These are phyloP conservation scores for Atalantia buxifolia DNA, from an alignment of 345 rosid species.

Conservation along the genomic window DNA sequence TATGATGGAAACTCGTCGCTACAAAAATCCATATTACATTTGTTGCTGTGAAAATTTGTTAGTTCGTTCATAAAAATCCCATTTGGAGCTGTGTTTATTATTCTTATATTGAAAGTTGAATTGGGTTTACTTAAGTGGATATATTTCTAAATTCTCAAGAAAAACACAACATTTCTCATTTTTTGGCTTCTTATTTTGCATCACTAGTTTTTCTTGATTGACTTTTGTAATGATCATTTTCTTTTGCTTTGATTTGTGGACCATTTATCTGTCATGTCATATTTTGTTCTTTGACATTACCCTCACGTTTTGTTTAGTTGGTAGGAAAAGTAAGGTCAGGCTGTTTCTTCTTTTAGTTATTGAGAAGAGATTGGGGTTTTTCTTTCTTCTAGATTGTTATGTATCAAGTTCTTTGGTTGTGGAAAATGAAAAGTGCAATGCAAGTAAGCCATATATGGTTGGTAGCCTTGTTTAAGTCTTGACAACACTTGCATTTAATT, in stretches of 20 bases:
- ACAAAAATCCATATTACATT: not conserved
- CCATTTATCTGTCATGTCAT: not conserved
- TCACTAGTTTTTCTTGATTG: not conserved
- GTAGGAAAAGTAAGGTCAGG: not conserved
- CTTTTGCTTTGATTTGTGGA: not conserved
- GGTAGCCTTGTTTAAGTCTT: not conserved
- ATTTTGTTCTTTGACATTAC: not conserved
- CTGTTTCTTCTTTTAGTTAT: not conserved
- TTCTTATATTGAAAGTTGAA: not conserved
- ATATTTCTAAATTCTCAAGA: not conserved
- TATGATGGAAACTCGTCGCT: not conserved
- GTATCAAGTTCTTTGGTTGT: not conserved
- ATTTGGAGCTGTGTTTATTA: not conserved
- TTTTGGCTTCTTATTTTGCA: not conserved
- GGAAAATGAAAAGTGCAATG: not conserved
- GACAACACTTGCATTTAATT: not conserved
- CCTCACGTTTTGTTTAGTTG: not conserved
- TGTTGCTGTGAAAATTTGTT: not conserved
- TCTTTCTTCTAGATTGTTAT: not conserved
- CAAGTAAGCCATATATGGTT: not conserved
- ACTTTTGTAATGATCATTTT: not conserved
- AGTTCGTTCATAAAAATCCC: not conserved
- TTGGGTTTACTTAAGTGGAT: not conserved
- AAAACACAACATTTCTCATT: not conserved
- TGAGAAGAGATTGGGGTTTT: not conserved